Conservation (phyloP, 2,329 filamentous ascomycete genomes). For the Cladosporium velox region DNA sequence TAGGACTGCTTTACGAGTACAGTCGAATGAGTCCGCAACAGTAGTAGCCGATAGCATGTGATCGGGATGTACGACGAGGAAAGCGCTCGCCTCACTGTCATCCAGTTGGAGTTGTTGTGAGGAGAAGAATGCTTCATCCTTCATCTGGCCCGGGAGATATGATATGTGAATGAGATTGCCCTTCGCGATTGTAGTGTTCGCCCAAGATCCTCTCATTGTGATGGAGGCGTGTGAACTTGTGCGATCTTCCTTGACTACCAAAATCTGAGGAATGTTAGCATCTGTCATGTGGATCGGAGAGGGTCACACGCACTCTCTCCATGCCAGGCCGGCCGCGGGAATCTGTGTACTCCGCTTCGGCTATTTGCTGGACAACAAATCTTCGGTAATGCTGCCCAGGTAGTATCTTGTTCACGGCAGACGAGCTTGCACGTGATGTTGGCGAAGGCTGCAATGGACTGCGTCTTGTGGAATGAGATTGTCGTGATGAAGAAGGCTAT, state of each 20-base stretch:
- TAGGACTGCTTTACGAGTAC: constrained; percentile 84
- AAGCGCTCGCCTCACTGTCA: constrained; percentile 67
- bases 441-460: constrained; percentile 13
- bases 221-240: constrained; percentile 67
- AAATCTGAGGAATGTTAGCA: constrained; percentile 55
- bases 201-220: constrained; percentile 82
- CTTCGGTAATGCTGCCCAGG: constrained; percentile 44
- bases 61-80: constrained; percentile 91
- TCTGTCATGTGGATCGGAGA: constrained; percentile 31
- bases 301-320: constrained; percentile 61
- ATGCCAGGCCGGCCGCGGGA: constrained; percentile 62
- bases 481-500: constrained; percentile 29
- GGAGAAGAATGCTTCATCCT: constrained; percentile 3
- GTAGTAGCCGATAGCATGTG: constrained; percentile 94
- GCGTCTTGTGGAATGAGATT: constrained; percentile 18
- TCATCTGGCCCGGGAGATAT: constrained; percentile 56
- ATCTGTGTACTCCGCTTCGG: constrained; percentile 68
- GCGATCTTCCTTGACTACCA: constrained; percentile 79
- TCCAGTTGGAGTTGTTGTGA: constrained; percentile 78
- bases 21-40: constrained; percentile 93
- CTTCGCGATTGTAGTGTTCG: constrained; percentile 72
- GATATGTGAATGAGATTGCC: constrained; percentile 81
- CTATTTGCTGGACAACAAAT: constrained; percentile 76
- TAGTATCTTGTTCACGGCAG: background rate
- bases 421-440: background rate